Base-by-base conservation (phyloP, 352 stramenopile species). In the Blastocystis sp. region DNA sequence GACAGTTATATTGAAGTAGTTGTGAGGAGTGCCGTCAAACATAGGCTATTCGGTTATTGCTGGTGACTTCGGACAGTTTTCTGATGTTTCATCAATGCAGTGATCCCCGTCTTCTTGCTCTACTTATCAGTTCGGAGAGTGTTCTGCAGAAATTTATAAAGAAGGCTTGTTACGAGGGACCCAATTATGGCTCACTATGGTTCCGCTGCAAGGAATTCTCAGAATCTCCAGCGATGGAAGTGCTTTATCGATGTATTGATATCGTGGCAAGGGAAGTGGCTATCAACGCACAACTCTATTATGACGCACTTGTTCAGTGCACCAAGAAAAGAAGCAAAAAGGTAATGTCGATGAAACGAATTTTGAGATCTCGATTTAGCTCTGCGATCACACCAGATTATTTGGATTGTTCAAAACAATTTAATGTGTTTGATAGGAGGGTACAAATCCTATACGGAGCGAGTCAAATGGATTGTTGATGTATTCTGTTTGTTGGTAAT, bases 151-250 rank as follows among this genome's bases (percentile, higher is more conserved):
- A 56, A 18, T n/a, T 90, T 8, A 45, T 47, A n/a, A 62, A 87
- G 56, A 90, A 91, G 16, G 96, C 93, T 78, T 91, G 92, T 95
- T 55, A 95, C 90, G 93, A 94, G 18, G 94, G 96, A 90, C 94
- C 94, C 0, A 97, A 97, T 90, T 97, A 97, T 91, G 94, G 94
- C 9, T 92, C 92, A 76, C 76, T 96, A 62, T 96, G 94, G 94
- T 96, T 97, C 90, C 91, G 93, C 68, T 96, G 93, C 66, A 91
- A 91, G 62, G 63, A 89, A 43, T 68, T 62, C 30, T 18, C 63
- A 24, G 34, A 39, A 2, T 66, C 73, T n/a, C 53, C 73, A 6
- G 30, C 73, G 24, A 85, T 65, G 26, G 73, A 85, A 45, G 66
- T 78, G 7, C 50, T 78, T 18, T 78, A 78, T 78, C 66, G 66